Evolutionary conservation across 2,329 filamentous ascomycete genomes (phyloP).

Genomic region (Tolypocladium cylindrosporum): DNA sequence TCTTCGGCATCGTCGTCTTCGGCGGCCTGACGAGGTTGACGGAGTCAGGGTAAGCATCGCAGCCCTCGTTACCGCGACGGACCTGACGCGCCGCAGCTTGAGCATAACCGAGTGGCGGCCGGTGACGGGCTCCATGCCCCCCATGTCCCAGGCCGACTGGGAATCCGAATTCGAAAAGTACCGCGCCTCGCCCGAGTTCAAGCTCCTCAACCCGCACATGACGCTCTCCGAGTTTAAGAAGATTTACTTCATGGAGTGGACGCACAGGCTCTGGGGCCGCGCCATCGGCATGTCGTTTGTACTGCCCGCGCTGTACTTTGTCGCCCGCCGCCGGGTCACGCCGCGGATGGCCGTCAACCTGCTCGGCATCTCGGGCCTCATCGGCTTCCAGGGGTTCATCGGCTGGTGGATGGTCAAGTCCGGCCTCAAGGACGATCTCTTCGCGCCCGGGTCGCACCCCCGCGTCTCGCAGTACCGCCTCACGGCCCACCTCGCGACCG

Average conservation of each 20-base stretch:
- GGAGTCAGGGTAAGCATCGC: constrained; percentile 69
- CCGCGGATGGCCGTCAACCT: constrained; percentile 68
- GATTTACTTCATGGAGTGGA: constrained; percentile 99
- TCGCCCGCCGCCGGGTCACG: constrained; percentile 69
- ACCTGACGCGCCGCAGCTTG: constrained; percentile 42
- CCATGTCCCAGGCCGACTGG: constrained; percentile 72
- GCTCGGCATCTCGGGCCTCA: constrained; percentile 73
- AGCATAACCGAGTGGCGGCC: constrained; percentile 99
- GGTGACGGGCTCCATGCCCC: constrained; percentile 84
- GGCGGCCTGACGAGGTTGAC: constrained; percentile 89
- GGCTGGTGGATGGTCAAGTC: constrained; percentile 99
- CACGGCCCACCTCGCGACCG: constrained; percentile 78
- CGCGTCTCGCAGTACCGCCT: constrained; percentile 92
- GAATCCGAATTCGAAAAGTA: constrained; percentile 90
- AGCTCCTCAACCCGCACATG: constrained; percentile 88
- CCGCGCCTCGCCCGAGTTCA: constrained; percentile 84
- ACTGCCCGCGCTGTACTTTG: constrained; percentile 78
- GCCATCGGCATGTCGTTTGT: constrained; percentile 86
- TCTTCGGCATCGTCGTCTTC: constrained; percentile 95
- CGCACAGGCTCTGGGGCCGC: constrained; percentile 87
- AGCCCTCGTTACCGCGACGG: background rate
- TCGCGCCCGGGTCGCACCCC: constrained; percentile 81
- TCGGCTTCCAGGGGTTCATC: constrained; percentile 89
- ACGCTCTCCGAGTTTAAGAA: constrained; percentile 88
- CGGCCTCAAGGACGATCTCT: constrained; percentile 89